These are phyloP conservation scores for Globisporangium nodosum DNA, from an alignment of 352 stramenopile species.

Conservation along the genomic window DNA sequence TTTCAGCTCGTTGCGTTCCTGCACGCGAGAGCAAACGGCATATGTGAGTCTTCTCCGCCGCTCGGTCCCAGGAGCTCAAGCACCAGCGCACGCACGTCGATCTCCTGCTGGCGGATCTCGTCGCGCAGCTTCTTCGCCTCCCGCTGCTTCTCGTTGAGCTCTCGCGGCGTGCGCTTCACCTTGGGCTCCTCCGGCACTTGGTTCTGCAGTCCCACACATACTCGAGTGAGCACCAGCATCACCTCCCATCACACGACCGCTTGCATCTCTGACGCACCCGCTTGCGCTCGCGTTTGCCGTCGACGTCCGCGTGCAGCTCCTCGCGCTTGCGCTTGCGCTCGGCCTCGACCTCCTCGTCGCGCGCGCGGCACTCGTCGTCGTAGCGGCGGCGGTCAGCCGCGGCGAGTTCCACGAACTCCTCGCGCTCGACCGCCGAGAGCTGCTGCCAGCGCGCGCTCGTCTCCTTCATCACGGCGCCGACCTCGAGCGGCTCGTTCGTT, in stretches of 20 bases:
- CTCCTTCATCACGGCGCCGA: constrained; percentile 67
- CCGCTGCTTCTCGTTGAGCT: constrained; percentile 60
- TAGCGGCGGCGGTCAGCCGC: constrained; percentile 56
- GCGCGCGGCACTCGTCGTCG: constrained; percentile 66
- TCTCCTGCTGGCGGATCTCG: constrained; percentile 72
- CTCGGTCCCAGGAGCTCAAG: neutral
- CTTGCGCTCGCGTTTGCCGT: constrained; percentile 84
- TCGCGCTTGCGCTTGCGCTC: constrained; percentile 72
- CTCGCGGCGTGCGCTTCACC: constrained; percentile 28
- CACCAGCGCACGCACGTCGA: constrained; percentile 18
- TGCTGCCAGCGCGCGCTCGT: constrained; percentile 73
- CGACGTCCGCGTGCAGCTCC: constrained; percentile 55
- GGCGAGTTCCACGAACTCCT: constrained; percentile 69
- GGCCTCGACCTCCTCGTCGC: constrained; percentile 65
- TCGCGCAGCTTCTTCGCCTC: constrained; percentile 63
- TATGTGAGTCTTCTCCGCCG: neutral
- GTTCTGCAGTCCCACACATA: constrained; percentile 13
- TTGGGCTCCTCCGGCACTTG: constrained; percentile 34
- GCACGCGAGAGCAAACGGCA: neutral
- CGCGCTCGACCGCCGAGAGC: constrained; percentile 48
- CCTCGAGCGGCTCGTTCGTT: constrained; percentile 42
- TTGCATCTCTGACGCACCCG: constrained; percentile 17
- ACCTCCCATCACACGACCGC: constrained; percentile 1
- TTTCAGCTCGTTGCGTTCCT: constrained; percentile 65
- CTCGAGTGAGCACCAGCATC: neutral